Conservation (phyloP, 2,329 filamentous ascomycete genomes). For the Paecilomyces niveus region DNA sequence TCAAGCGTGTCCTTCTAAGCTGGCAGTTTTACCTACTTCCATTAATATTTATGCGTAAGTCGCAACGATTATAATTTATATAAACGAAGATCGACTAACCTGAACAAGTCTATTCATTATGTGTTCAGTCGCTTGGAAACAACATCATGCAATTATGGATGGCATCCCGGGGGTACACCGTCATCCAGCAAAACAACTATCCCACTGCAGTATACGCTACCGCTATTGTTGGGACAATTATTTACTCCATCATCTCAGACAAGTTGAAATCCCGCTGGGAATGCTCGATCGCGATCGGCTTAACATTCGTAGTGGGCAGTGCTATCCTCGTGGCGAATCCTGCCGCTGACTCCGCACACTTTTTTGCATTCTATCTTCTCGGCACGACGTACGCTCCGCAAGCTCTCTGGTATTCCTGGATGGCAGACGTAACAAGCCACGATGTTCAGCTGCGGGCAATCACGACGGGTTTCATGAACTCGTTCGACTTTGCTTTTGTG, state of each 20-base stretch:
- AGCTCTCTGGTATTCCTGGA: constrained; percentile 43
- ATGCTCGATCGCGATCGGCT: constrained; percentile 35
- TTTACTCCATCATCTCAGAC: constrained; percentile 37
- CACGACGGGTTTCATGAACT: constrained; percentile 40
- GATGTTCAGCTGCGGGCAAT: constrained; percentile 38
- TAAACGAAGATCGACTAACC: not conserved
- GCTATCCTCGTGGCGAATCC: constrained; percentile 31
- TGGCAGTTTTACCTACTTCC: constrained; percentile 43
- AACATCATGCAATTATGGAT: constrained; percentile 43
- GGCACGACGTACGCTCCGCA: constrained; percentile 42
- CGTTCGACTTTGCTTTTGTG: constrained; percentile 38
- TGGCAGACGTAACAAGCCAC: constrained; percentile 33
- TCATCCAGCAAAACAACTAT: constrained; percentile 41
- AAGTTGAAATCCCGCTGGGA: constrained; percentile 39
- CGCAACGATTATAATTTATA: not conserved
- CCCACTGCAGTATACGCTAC: constrained; percentile 37
- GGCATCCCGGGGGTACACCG: constrained; percentile 37
- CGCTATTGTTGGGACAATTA: constrained; percentile 36
- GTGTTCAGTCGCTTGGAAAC: constrained; percentile 37
- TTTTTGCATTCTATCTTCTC: constrained; percentile 40
- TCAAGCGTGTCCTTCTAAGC: constrained; percentile 30
- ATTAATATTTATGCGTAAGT: constrained; percentile 39
- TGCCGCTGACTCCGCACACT: constrained; percentile 28
- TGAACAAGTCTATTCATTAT: constrained; percentile 34
- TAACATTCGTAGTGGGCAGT: constrained; percentile 37